These are phyloP conservation scores for Citrullus amarus DNA, from an alignment of 306 rosid genomes.

Conservation along the genomic window DNA sequence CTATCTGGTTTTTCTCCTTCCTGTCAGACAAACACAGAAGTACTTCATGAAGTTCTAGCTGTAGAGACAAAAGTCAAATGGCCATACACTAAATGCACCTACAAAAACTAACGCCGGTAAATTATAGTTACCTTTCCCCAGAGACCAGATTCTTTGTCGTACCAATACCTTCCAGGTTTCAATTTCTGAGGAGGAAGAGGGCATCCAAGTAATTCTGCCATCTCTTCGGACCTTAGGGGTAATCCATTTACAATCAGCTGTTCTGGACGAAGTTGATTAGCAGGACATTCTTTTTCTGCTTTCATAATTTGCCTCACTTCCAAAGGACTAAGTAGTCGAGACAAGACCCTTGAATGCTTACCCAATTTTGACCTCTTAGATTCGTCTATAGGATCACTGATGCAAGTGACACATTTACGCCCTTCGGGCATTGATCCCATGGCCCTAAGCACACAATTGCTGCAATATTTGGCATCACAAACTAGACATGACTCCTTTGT, in stretches of 20 bases:
- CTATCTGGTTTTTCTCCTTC: constrained; percentile 93
- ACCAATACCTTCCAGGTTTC: constrained; percentile 98
- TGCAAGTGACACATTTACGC: constrained; percentile 88
- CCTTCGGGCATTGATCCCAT: constrained; percentile 99
- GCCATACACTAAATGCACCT: constrained; percentile 4
- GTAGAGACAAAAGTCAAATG: constrained; percentile 2
- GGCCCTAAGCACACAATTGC: constrained; percentile 84
- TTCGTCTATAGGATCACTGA: constrained; percentile 79
- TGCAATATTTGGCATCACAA: constrained; percentile 83
- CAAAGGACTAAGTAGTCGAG: constrained; percentile 78
- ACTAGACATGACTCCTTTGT: constrained; percentile 86
- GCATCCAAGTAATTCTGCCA: constrained; percentile 86
- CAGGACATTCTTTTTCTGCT: constrained; percentile 93
- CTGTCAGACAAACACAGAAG: constrained; percentile 34
- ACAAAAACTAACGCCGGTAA: constrained; percentile 9
- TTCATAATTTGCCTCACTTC: constrained; percentile 98
- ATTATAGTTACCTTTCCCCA: constrained; percentile 85
- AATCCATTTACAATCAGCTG: constrained; percentile 78
- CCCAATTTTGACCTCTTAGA: constrained; percentile 72
- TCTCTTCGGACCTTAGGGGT: constrained; percentile 72
- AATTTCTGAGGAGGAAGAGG: constrained; percentile 72
- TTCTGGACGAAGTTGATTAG: constrained; percentile 97
- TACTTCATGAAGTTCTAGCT: background rate
- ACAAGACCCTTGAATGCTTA: constrained; percentile 72
- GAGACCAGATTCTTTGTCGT: constrained; percentile 94